These are phyloP conservation scores for Carex myosuroides DNA, from an alignment of 176 grass and related monocot genomes.

Conservation along the genomic window DNA sequence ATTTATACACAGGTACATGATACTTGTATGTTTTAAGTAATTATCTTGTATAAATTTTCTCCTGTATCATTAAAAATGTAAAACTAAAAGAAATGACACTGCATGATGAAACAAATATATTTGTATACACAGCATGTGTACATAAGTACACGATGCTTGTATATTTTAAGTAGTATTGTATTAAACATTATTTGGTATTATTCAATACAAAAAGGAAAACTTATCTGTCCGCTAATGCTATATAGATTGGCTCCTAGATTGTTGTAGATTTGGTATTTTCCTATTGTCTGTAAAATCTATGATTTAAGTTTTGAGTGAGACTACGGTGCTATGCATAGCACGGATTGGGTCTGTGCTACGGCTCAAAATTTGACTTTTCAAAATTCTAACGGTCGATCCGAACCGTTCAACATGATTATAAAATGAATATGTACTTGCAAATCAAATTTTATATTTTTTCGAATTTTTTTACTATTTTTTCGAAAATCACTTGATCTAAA, in stretches of 20 bases:
- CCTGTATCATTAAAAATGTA: not conserved
- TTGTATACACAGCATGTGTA: not conserved
- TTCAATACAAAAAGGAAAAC: not conserved
- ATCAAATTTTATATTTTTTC: too few species aligned
- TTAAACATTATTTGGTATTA: not conserved
- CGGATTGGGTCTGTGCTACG: too few species aligned
- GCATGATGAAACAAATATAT: not conserved
- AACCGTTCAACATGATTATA: too few species aligned
- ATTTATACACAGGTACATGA: conserved; percentile 7
- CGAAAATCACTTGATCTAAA: too few species aligned
- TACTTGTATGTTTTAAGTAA: not conserved
- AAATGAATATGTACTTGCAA: too few species aligned
- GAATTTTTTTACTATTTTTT: too few species aligned
- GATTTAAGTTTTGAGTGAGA: not conserved
- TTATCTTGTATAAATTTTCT: not conserved
- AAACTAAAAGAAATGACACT: not conserved
- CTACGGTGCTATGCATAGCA: too few species aligned
- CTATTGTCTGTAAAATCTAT: not conserved
- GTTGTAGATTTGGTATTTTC: not conserved
- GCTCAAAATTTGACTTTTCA: too few species aligned
- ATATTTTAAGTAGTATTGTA: not conserved
- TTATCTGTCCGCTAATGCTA: not conserved
- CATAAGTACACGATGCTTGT: not conserved
- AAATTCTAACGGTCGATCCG: too few species aligned
- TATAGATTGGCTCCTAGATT: not conserved